Base-by-base conservation (phyloP, 805 yeast species). In the Ogataea pini region DNA sequence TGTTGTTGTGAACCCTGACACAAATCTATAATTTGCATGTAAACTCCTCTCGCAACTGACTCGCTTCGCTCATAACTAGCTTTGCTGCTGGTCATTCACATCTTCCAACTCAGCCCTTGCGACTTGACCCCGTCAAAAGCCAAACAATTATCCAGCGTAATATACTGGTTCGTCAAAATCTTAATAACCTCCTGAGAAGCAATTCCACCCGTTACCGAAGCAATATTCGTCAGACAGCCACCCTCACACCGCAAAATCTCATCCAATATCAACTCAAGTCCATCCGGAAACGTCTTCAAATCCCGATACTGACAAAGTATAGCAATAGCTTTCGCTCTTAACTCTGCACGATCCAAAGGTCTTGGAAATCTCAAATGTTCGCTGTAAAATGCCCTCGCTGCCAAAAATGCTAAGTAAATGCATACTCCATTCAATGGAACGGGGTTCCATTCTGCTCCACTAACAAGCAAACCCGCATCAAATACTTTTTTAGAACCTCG, bases 181-280 rank as follows among this genome's bases (percentile, higher is more conserved):
- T 94, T 92, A 44, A 89, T 72, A 4, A 79, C 82, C 62, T 92
- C 99, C 62, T 92, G 97, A 3, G 89, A 84, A 0, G 81, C 90
- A 10, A 91, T 71, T 0, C 97, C 98, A 1, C 97, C 98, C 55
- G 88, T 70, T 3, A 89, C 65, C 4, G 96, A 75, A 17, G 85
- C 69, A 13, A 80, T 73, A 56, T 85, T 85, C 51, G 80, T 83
- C 12, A 80, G 43, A 52, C 79, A 81, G 0, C 57, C 49, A 3
- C 79, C 78, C 4, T 72, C 62, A 6, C 64, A 55, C 48, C 78
- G 53, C 4, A 69, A 49, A 42, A 83, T 62, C 49, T 75, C 78
- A 33, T 67, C 64, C 12, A 79, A 56, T 8, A 70, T 60, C 37
- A 73, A 73, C 12, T 64, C 59, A 31, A 74, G 63, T 0, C 70